Base-by-base conservation (phyloP, 2,329 filamentous ascomycete species). In the Aspergillus neoniger region DNA sequence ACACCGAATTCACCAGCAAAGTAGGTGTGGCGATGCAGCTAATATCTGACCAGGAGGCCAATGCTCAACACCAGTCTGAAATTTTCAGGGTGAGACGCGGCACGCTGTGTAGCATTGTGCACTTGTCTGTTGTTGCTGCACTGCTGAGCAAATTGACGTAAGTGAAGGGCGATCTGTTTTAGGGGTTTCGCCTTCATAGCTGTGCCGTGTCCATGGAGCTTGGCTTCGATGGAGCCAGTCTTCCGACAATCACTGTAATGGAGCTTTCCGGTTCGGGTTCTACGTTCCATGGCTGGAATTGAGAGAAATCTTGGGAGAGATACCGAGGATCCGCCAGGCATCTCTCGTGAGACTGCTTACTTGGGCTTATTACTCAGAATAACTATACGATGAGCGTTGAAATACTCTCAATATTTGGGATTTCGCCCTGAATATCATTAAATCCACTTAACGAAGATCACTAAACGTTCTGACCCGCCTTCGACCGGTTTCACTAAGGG, bases 41-140 rank as follows among this genome's bases (percentile, higher is more conserved):
- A 49, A 49, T 30, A 17, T 49, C 25, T 10, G 23, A n/a, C 21
- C 19, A 21, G 23, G 44, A 49, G 44, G 44, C 23, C 23, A 49
- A n/a, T 49, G 44, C 44, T 49, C 15, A 12, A 49, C 21, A 56
- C 44, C 39, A 17, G 61, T 59, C 23, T 43, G 17, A 43, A 19
- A 19, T 28, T 49, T 49, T 47, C 21, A 47, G 44, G 5, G 44
- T 25, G 44, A 28, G 44, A 48, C 21, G 43, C 44, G 44, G 23
- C 25, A 25, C 23, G 21, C 32, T 14, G 32, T n/a, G 44, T 28
- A 15, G 7, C 21, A 23, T 48, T 15, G 21, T 48, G 23, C 44
- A 21, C 15, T 36, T 36, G 32, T 7, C 12, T 36, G 32, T 36
- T 14, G 21, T 48, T 21, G 44, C 23, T 48, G 19, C 44, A 28